Evolutionary conservation across 305 asterid species (phyloP).

Genomic region (Solanum aculeatissimum): DNA sequence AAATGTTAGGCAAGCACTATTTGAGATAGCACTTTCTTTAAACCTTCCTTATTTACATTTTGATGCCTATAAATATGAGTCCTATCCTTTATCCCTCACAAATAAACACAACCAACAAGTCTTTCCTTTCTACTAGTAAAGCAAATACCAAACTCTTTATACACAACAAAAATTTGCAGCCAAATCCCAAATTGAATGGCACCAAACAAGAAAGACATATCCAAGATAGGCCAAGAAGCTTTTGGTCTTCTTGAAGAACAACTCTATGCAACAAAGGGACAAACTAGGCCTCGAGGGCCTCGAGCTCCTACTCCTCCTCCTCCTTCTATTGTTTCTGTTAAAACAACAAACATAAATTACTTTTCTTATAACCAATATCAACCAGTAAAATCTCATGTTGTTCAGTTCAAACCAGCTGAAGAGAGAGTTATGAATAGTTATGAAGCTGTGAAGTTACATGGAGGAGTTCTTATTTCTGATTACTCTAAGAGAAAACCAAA

Average conservation of each 20-base stretch:
- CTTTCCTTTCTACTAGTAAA: background rate
- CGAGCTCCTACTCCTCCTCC: background rate
- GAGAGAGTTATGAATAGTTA: background rate
- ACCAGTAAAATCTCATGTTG: background rate
- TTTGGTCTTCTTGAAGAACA: background rate
- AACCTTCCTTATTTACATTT: background rate
- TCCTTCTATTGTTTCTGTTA: background rate
- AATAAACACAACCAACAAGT: background rate
- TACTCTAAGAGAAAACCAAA: background rate
- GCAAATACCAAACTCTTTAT: background rate
- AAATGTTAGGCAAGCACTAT: background rate
- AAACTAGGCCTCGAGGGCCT: background rate
- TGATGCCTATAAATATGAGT: background rate
- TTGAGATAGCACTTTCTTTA: background rate
- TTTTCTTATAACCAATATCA: background rate
- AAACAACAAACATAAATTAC: background rate
- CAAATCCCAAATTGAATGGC: background rate
- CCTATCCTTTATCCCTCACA: background rate
- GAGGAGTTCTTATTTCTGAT: background rate
- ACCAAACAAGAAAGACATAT: background rate
- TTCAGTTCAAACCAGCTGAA: background rate
- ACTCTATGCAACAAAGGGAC: background rate
- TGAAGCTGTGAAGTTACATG: background rate
- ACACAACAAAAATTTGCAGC: background rate
- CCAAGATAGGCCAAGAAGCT: background rate